phyloP scores from a whole-genome alignment of 2,329 filamentous ascomycete species.

The Xylariales sp. region DNA sequence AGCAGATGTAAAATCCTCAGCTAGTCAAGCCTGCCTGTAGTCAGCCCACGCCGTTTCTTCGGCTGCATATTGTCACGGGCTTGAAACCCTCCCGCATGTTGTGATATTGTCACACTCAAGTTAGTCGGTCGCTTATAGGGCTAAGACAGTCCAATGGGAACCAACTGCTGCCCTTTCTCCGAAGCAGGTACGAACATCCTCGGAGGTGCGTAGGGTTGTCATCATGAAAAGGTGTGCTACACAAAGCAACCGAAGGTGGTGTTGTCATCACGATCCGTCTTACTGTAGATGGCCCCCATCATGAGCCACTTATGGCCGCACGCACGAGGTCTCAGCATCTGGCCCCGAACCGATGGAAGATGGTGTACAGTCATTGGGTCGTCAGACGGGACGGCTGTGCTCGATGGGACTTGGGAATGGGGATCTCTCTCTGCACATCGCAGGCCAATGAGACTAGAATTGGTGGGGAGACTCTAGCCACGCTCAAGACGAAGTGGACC shows the following conservation, averaged over 20 bases:
- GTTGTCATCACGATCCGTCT: slow-evolving; percentile 18
- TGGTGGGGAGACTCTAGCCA: neutral
- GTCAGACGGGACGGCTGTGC: slow-evolving; percentile 17
- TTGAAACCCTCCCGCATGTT: neutral
- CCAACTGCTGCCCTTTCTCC: neutral
- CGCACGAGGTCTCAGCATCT: slow-evolving; percentile 25
- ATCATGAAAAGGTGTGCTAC: slow-evolving; percentile 1
- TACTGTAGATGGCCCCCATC: slow-evolving; percentile 14
- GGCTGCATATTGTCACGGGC: neutral
- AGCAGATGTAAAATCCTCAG: neutral
- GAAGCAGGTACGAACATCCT: slow-evolving; percentile 6
- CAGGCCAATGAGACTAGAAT: slow-evolving; percentile 17
- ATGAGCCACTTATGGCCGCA: slow-evolving; percentile 19
- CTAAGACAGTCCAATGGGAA: slow-evolving; percentile 1
- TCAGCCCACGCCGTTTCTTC: neutral
- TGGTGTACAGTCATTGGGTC: slow-evolving; percentile 12
- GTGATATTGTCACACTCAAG: slow-evolving; percentile 4
- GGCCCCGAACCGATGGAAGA: slow-evolving; percentile 14
- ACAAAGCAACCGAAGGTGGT: slow-evolving; percentile 7
- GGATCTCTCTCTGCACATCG: slow-evolving; percentile 13
- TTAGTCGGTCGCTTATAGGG: slow-evolving; percentile 4
- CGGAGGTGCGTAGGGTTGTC: neutral
- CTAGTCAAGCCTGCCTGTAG: slow-evolving; percentile 1
- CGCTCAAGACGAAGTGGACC: slow-evolving; percentile 11
- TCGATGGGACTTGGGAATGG: slow-evolving; percentile 1